A percentile compares a stretch with the other conserved stretches of the same genome.
phyloP scores from a whole-genome alignment of 192 early-diverging fungal species.

The Coemansia sp. region DNA sequence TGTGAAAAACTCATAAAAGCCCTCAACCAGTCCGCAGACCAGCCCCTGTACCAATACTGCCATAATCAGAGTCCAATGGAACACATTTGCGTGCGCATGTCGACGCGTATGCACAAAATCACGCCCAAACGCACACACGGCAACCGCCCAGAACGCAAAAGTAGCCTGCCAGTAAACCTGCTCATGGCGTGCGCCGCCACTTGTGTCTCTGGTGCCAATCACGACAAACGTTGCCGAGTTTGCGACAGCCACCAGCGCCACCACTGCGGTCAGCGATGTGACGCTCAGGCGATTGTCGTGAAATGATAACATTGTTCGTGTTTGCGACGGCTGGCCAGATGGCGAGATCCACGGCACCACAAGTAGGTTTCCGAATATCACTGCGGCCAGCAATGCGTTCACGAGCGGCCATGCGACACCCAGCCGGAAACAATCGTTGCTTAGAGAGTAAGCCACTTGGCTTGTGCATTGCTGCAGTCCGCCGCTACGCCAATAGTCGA shows the following conservation, averaged over 20 bases:
- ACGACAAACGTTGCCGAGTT: slow-evolving; percentile 6
- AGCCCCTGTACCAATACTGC: slow-evolving; percentile 1
- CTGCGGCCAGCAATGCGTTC: slow-evolving; percentile 17
- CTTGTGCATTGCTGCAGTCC: slow-evolving; percentile 9
- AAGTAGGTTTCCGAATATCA: slow-evolving; percentile 1
- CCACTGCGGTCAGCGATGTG: slow-evolving; percentile 7
- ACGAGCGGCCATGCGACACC: slow-evolving; percentile 30
- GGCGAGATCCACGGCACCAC: slow-evolving; percentile 9
- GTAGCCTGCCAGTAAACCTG: slow-evolving; percentile 32
- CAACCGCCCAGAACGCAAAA: slow-evolving; percentile 13
- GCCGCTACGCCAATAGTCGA: slow-evolving; percentile 1
- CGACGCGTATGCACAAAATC: background rate
- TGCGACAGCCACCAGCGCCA: slow-evolving; percentile 11
- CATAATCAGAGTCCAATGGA: slow-evolving; percentile 9
- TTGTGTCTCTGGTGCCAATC: background rate
- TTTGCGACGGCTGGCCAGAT: background rate
- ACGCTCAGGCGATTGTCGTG: slow-evolving; percentile 31
- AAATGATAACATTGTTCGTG: background rate
- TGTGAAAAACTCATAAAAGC: background rate
- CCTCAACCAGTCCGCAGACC: background rate
- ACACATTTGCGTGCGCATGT: background rate
- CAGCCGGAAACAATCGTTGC: slow-evolving; percentile 38
- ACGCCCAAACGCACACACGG: background rate
- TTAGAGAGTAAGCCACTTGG: slow-evolving; percentile 4
- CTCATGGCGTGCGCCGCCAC: background rate